Evolutionary conservation across 2,329 filamentous ascomycete genomes (phyloP), one percentile per base, ranked within the genome.

Genomic region (Pseudogymnoascus verrucosus): DNA sequence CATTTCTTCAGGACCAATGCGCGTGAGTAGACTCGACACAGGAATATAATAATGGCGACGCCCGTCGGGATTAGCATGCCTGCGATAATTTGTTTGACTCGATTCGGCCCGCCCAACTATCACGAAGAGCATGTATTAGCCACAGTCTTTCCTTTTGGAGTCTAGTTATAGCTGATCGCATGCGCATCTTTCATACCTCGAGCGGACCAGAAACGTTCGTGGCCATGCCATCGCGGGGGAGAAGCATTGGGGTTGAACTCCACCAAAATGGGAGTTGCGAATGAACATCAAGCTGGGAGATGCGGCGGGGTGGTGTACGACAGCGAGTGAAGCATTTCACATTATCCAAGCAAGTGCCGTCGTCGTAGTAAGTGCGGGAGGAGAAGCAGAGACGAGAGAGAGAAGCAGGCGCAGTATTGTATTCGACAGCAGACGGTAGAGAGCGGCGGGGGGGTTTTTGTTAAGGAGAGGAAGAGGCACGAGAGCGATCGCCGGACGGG

Each of bases 321-420:
- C 7, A 54, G 47, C 47, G 47, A 54, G 47, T 31, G 47, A 54
- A 54, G 47, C 47, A 54, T 54, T 54, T 54, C 47, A 54, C 47
- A 54, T 54, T 54, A 54, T 54, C 23, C 23, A 28, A 54, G 47
- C 7, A 54, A 54, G 47, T n/a, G 23, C 14, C 26, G 47, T 28
- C 8, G 7, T 8, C 28, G 47, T 31, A 10, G 47, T 31, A 31
- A 11, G 26, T 11, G 23, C 23, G 12, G 14, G 23, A 28, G 14
- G 23, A 21, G 8, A 12, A 44, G 5, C 23, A 10, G 44, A 51
- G 14, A 51, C 12, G 28, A 31, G 21, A 26, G 23, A 31, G 14
- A 16, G 14, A 54, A 16, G 47, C 31, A 23, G 47, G 47, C 7
- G 23, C 14, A 31, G 6, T 54, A 28, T 31, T 31, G 23, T 31